Base-by-base conservation (phyloP, 23 red algal species). In the Chondrus crispus region DNA sequence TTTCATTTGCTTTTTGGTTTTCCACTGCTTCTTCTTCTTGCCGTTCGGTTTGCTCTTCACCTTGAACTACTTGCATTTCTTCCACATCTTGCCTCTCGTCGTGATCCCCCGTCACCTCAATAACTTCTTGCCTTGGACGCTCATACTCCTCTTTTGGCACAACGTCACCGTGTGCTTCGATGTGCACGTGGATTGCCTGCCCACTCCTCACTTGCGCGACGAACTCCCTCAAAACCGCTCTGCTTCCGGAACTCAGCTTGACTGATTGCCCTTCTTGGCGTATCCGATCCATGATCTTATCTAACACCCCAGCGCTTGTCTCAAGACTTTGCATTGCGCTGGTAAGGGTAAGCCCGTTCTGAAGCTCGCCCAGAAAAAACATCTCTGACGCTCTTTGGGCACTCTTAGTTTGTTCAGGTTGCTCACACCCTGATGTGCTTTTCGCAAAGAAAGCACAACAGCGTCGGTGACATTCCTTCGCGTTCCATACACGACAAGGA, bases 241-340 rank as follows among this genome's bases (percentile, higher is more conserved):
- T 57, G 24, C 62, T 74, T 37, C 87, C 87, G 44, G 87, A 90
- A 62, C 87, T 90, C 5, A 90, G 49, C 45, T 69, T 69, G n/a
- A n/a, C n/a, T n/a, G n/a, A n/a, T 14, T 64, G 39, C 5, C 70
- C 74, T 42, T 90, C 53, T 43, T 44, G 46, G 7, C 62, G 53
- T 16, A 68, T 69, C 55, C 62, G 68, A 10, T 90, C 87, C 87
- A 90, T 80, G 58, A 90, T 90, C 24, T 53, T 62, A 54, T 90
- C 87, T 20, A 90, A n/a, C 22, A 90, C 87, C 22, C 55, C 87
- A 32, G 80, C 87, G 35, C 71, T 90, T 16, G 74, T 90, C 64
- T 90, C 87, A 16, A 90, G 54, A 49, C 71, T 69, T 80, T 90
- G 87, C 87, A 90, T 90, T 10, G 73, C 72, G 41, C 87, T 90